Percentiles rank a stretch among this genome's conserved stretches.
These are phyloP conservation scores for Pichia sp. DNA, from an alignment of 1,139 yeast species.

Conservation along the genomic window DNA sequence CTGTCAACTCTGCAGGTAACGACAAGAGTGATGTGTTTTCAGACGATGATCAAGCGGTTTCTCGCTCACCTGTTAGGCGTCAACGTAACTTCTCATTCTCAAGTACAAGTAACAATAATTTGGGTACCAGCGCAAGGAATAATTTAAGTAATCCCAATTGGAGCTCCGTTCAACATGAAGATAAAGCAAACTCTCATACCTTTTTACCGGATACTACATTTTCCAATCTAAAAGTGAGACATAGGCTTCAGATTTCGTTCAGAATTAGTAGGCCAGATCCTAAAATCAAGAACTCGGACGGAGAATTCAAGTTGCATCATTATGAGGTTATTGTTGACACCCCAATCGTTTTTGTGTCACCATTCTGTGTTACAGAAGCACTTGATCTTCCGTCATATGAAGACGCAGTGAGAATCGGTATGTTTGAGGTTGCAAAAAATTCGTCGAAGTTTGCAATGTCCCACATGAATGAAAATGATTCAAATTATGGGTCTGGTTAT, in stretches of 20 bases:
- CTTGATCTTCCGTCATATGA: conserved; percentile 68
- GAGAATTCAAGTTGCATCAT: conserved; percentile 64
- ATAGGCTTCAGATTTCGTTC: conserved; percentile 73
- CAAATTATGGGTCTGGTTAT: background rate
- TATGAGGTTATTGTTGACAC: conserved; percentile 89
- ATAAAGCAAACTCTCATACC: conserved; percentile 24
- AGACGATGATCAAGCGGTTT: conserved; percentile 9
- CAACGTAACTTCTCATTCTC: conserved; percentile 19
- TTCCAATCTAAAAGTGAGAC: conserved; percentile 66
- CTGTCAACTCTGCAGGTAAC: conserved; percentile 24
- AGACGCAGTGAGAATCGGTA: conserved; percentile 26
- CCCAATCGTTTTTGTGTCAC: conserved; percentile 68
- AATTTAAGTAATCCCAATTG: background rate
- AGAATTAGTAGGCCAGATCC: conserved; percentile 58
- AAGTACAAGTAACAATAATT: conserved; percentile 3
- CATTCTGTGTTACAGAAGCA: conserved; percentile 64
- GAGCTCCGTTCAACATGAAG: background rate
- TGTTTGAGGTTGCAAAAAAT: conserved; percentile 17
- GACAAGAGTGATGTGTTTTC: conserved; percentile 14
- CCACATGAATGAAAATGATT: conserved; percentile 5
- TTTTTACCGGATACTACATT: conserved; percentile 66
- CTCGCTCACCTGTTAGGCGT: conserved; percentile 18
- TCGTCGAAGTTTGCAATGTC: conserved; percentile 13
- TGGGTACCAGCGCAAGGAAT: background rate
- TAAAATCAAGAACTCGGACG: conserved; percentile 38